Conservation (phyloP, 2,329 filamentous ascomycete genomes). For the Diplodia corticola region DNA sequence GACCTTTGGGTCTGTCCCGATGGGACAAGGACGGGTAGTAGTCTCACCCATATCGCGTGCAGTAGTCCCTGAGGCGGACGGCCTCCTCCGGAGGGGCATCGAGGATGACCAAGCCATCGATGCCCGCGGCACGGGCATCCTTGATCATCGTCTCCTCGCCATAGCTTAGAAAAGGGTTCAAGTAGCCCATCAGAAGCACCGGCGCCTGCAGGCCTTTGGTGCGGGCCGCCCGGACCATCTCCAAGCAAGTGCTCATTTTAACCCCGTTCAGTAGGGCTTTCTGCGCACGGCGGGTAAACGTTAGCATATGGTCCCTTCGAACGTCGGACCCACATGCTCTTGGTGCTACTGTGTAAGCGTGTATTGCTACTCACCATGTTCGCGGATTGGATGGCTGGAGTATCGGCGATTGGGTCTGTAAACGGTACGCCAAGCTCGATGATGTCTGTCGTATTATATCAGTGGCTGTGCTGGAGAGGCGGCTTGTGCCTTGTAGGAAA, state of each 20-base stretch:
- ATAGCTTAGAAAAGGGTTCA: conserved; percentile 92
- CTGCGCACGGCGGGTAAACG: conserved; percentile 30
- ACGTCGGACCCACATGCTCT: neutral
- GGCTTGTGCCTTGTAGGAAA: neutral
- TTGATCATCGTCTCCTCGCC: conserved; percentile 85
- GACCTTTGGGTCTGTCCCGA: no score
- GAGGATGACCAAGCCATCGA: conserved; percentile 96
- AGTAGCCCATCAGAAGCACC: conserved; percentile 96
- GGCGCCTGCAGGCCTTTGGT: conserved; percentile 75
- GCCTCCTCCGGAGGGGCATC: conserved; percentile 95
- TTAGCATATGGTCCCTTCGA: conserved; percentile 25
- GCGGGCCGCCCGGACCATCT: conserved; percentile 81
- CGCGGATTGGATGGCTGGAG: conserved; percentile 83
- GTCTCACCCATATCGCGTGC: conserved; percentile 71
- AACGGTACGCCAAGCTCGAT: conserved; percentile 96
- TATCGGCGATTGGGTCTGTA: conserved; percentile 96
- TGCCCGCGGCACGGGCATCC: conserved; percentile 79
- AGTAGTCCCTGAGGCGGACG: conserved; percentile 82
- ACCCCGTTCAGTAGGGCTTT: conserved; percentile 84
- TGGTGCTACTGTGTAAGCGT: conserved; percentile 30
- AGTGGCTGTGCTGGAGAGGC: neutral
- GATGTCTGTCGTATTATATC: conserved; percentile 61
- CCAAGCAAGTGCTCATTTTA: conserved; percentile 73
- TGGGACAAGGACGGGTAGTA: neutral
- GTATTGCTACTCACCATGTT: conserved; percentile 65